Conservation (phyloP, 2,329 filamentous ascomycete species). For the Knoxdaviesia proteae region DNA sequence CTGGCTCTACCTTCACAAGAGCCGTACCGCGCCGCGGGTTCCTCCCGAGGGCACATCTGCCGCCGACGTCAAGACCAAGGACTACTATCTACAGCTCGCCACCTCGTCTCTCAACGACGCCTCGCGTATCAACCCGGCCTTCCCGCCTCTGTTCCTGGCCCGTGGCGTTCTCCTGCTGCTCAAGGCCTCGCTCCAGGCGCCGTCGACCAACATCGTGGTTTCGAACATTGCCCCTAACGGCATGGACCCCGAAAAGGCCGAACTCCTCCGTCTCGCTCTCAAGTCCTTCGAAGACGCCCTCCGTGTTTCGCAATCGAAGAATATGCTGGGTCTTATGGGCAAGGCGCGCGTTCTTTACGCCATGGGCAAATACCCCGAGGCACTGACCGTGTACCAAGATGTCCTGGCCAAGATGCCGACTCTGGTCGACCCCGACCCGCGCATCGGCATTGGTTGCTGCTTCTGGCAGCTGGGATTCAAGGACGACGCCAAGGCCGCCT, state of each 20-base stretch:
- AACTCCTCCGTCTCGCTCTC: constrained; percentile 64
- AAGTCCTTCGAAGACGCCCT: constrained; percentile 93
- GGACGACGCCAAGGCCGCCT: constrained; percentile 74
- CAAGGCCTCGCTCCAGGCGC: constrained; percentile 64
- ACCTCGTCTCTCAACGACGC: constrained; percentile 86
- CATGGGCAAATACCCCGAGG: constrained; percentile 66
- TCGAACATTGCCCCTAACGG: constrained; percentile 35
- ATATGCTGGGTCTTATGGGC: constrained; percentile 81
- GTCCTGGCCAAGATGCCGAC: constrained; percentile 71
- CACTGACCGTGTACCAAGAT: constrained; percentile 69
- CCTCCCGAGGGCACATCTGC: constrained; percentile 39
- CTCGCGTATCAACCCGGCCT: constrained; percentile 80
- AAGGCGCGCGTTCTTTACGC: constrained; percentile 76
- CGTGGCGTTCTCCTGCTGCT: constrained; percentile 77
- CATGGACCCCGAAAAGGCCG: constrained; percentile 52
- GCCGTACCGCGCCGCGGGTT: constrained; percentile 51
- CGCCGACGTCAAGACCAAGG: constrained; percentile 71
- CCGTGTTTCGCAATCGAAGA: constrained; percentile 63
- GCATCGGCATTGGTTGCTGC: constrained; percentile 90
- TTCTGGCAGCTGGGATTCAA: constrained; percentile 94
- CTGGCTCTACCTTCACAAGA: constrained; percentile 84
- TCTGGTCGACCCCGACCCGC: constrained; percentile 77
- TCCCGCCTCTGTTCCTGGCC: constrained; percentile 76
- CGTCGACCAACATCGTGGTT: constrained; percentile 21
- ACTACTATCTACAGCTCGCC: constrained; percentile 77